phyloP scores from a whole-genome alignment of 2,329 filamentous ascomycete genomes.

The Ophiosphaerella herpotricha region DNA sequence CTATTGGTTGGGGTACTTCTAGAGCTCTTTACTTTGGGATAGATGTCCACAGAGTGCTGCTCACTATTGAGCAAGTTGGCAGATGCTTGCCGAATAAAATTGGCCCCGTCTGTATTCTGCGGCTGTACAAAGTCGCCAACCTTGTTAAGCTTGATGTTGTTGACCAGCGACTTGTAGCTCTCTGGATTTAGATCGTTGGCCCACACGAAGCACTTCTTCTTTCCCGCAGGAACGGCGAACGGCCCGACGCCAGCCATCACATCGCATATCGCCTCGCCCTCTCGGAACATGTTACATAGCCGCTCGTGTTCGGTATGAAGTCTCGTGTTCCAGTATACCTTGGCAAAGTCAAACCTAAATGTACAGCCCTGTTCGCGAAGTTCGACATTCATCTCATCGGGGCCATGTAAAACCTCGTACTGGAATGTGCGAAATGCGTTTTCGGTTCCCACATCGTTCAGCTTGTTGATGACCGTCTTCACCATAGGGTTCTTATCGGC shows the following conservation, averaged over 20 bases:
- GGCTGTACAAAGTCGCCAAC: conserved; percentile 72
- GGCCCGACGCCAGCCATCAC: conserved; percentile 98
- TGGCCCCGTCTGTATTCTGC: conserved; percentile 80
- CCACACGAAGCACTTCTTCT: conserved; percentile 89
- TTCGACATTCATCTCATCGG: conserved; percentile 81
- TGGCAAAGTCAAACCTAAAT: conserved; percentile 93
- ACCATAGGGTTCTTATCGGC: conserved; percentile 86
- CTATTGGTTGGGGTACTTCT: conserved; percentile 26
- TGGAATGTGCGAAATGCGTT: conserved; percentile 89
- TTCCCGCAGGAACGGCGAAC: conserved; percentile 89
- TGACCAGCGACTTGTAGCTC: conserved; percentile 72
- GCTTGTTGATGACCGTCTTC: conserved; percentile 93
- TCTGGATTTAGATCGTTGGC: conserved; percentile 97
- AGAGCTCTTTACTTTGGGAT: conserved; percentile 40
- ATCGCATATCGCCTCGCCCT: conserved; percentile 89
- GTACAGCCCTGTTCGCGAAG: conserved; percentile 79
- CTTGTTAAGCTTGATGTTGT: conserved; percentile 79
- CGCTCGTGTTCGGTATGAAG: conserved; percentile 88
- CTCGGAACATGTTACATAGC: conserved; percentile 73
- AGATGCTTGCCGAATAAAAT: conserved; percentile 76
- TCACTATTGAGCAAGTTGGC: conserved; percentile 60
- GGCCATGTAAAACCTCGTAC: conserved; percentile 86
- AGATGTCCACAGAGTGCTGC: conserved; percentile 55
- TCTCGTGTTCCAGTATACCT: conserved; percentile 97
- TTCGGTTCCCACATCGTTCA: conserved; percentile 81